These are phyloP conservation scores for Penicillium sp. DNA, from an alignment of 2,329 filamentous ascomycete species.

Conservation along the genomic window DNA sequence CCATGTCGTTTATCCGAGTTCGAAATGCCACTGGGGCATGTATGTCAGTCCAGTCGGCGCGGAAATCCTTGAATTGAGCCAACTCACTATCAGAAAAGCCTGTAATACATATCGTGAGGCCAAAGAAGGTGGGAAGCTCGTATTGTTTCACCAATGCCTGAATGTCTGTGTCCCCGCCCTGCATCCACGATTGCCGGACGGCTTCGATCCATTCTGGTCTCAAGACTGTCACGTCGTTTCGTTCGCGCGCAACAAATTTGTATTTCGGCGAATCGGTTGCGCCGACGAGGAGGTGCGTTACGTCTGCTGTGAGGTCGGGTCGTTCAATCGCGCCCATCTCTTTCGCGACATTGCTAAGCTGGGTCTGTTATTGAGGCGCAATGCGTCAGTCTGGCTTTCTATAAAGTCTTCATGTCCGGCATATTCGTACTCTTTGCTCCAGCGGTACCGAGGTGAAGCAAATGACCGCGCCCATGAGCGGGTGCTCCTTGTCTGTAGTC, in stretches of 20 bases:
- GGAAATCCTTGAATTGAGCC: neutral
- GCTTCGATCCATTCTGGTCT: slow-evolving; percentile 81
- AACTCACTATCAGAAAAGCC: slow-evolving; percentile 66
- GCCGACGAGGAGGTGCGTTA: slow-evolving; percentile 91
- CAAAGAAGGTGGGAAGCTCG: slow-evolving; percentile 47
- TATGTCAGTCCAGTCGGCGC: slow-evolving; percentile 1
- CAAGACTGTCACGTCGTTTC: slow-evolving; percentile 83
- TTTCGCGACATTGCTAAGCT: slow-evolving; percentile 53
- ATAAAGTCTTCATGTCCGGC: neutral
- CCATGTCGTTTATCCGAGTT: slow-evolving; percentile 67
- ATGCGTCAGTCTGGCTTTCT: slow-evolving; percentile 12
- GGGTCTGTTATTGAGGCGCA: slow-evolving; percentile 32
- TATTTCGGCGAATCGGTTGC: slow-evolving; percentile 91
- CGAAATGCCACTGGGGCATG: slow-evolving; percentile 61
- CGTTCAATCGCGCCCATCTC: slow-evolving; percentile 88
- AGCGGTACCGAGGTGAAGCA: slow-evolving; percentile 85
- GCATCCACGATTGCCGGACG: slow-evolving; percentile 76
- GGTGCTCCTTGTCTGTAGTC: slow-evolving; percentile 57
- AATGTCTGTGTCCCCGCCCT: slow-evolving; percentile 74
- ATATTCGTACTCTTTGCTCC: slow-evolving; percentile 68
- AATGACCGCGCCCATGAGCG: slow-evolving; percentile 71
- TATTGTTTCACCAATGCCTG: slow-evolving; percentile 64
- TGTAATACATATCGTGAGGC: slow-evolving; percentile 67
- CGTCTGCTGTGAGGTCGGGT: slow-evolving; percentile 91
- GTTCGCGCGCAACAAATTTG: slow-evolving; percentile 86